Percentiles rank a stretch among this genome's conserved stretches.
These are phyloP conservation scores for Venturia pyrina DNA, from an alignment of 2,329 filamentous ascomycete genomes.

Conservation along the genomic window DNA sequence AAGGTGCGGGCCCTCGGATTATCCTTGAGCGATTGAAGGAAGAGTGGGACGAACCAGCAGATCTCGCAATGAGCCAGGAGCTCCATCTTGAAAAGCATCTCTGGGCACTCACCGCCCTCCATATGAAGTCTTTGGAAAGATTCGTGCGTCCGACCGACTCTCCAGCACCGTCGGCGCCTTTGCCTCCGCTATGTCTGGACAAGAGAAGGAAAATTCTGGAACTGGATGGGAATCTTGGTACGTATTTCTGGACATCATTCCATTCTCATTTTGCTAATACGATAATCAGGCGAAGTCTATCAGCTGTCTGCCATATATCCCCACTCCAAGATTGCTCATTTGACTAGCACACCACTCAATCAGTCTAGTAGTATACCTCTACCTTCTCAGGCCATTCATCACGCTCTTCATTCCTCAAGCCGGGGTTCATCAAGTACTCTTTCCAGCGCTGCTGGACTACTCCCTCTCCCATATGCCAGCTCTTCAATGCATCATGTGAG, in stretches of 20 bases:
- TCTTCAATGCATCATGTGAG: constrained; percentile 28
- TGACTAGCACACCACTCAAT: constrained; percentile 23
- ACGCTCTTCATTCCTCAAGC: background rate
- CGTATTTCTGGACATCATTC: constrained; percentile 22
- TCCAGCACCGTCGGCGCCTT: background rate
- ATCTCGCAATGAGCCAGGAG: constrained; percentile 40
- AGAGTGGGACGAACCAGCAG: constrained; percentile 35
- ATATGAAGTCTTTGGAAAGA: background rate
- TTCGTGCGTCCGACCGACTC: constrained; percentile 4
- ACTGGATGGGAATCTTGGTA: constrained; percentile 30
- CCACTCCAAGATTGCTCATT: constrained; percentile 26
- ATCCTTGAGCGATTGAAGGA: constrained; percentile 48
- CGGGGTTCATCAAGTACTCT: constrained; percentile 16
- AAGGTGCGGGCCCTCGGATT: constrained; percentile 40
- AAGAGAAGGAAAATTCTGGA: constrained; percentile 24
- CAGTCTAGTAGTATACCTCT: constrained; percentile 19
- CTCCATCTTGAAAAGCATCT: constrained; percentile 47
- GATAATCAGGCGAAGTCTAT: constrained; percentile 30
- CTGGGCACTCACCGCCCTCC: constrained; percentile 47
- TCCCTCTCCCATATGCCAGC: constrained; percentile 41
- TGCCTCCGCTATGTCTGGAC: constrained; percentile 15
- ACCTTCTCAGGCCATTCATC: constrained; percentile 19
- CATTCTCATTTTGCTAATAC: constrained; percentile 13
- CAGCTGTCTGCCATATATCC: constrained; percentile 34
- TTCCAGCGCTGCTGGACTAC: constrained; percentile 25